Conservation (phyloP, 2,329 filamentous ascomycete genomes). For the Ilyonectria mors-panacis region DNA sequence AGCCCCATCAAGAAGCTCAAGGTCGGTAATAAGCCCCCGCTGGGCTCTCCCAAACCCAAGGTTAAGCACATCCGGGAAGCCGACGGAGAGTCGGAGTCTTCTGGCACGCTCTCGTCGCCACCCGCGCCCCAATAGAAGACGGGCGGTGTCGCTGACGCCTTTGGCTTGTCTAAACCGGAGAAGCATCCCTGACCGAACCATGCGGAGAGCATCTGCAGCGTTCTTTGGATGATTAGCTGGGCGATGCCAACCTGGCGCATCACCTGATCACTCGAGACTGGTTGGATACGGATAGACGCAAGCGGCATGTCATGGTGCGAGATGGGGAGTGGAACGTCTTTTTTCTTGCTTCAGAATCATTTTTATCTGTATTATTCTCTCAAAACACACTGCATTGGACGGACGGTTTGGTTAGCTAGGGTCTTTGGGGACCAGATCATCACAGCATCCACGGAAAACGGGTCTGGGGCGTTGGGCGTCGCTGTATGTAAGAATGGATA, state of each 20-base stretch:
- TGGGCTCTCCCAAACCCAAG: slow-evolving; percentile 66
- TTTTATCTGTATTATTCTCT: slow-evolving; percentile 46
- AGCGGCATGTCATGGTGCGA: slow-evolving; percentile 35
- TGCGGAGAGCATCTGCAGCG: not conserved
- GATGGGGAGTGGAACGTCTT: slow-evolving; percentile 16
- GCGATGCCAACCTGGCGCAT: slow-evolving; percentile 17
- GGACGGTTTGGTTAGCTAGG: slow-evolving; percentile 45
- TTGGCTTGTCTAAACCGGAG: not conserved
- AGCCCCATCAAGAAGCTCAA: slow-evolving; percentile 61
- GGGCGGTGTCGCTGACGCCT: not conserved
- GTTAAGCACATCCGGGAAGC: slow-evolving; percentile 60
- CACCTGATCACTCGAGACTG: slow-evolving; percentile 19
- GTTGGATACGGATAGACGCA: slow-evolving; percentile 50
- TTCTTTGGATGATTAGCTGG: slow-evolving; percentile 8
- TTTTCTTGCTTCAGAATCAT: slow-evolving; percentile 18
- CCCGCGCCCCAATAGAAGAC: slow-evolving; percentile 48
- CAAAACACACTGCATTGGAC: slow-evolving; percentile 47
- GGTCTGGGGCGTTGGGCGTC: slow-evolving; percentile 49
- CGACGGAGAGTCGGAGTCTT: slow-evolving; percentile 70
- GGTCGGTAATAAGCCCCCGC: slow-evolving; percentile 61
- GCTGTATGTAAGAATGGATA: slow-evolving; percentile 46
- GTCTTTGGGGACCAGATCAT: slow-evolving; percentile 45
- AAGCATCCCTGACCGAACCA: slow-evolving; percentile 1
- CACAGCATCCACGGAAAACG: slow-evolving; percentile 48
- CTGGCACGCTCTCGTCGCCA: slow-evolving; percentile 70